phyloP scores from a whole-genome alignment of 2,329 filamentous ascomycete species.

The Beauveria pseudobassiana region DNA sequence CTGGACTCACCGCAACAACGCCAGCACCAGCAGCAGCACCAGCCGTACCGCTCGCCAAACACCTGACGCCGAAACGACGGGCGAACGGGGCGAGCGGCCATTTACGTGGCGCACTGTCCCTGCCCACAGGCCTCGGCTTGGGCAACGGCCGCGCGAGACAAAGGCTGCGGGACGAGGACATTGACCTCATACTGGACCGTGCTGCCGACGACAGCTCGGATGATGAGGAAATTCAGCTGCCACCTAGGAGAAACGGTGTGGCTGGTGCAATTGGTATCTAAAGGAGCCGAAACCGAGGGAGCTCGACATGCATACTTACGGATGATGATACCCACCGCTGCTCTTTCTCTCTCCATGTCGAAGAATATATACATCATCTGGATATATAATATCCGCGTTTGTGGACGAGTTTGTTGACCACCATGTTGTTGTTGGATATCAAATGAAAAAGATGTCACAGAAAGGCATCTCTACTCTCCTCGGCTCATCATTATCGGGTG shows the following conservation, averaged over 20 bases:
- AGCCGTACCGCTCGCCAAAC: conserved; percentile 19
- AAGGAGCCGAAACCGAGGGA: not conserved
- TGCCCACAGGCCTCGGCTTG: conserved; percentile 41
- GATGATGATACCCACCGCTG: not conserved
- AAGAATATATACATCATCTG: not conserved
- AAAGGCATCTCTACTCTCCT: not conserved
- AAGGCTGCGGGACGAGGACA: conserved; percentile 46
- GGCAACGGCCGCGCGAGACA: conserved; percentile 29
- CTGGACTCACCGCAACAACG: conserved; percentile 26
- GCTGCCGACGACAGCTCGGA: conserved; percentile 48
- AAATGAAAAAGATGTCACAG: not conserved
- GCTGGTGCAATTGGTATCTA: conserved; percentile 14
- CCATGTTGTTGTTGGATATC: conserved; percentile 1
- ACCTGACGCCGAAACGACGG: conserved; percentile 36
- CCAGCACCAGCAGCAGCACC: conserved; percentile 15
- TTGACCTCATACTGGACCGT: conserved; percentile 51
- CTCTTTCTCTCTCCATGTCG: conserved; percentile 16
- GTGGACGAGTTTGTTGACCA: not conserved
- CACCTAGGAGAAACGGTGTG: conserved; percentile 23
- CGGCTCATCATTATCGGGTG: not conserved
- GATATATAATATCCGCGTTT: not conserved
- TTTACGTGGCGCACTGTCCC: conserved; percentile 35
- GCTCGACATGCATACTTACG: not conserved
- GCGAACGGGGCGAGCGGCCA: conserved; percentile 32
- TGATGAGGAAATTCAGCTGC: conserved; percentile 49